phyloP scores from a whole-genome alignment of 768 basidiomycete genomes.

The Xerocomus potaroensis region DNA sequence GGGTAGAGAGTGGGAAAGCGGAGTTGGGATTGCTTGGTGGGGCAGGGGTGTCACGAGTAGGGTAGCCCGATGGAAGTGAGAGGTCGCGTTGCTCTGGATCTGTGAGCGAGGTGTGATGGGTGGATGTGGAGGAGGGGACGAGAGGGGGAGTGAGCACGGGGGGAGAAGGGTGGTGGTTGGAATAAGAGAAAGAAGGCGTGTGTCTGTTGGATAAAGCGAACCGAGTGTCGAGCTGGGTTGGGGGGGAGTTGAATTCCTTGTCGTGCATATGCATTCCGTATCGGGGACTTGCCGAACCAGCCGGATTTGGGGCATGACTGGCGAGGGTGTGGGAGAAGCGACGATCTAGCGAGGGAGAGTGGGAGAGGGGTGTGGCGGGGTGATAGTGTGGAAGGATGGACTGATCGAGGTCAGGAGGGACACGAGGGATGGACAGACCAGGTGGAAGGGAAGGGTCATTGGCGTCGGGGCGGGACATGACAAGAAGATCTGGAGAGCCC shows the following conservation, averaged over 20 bases:
- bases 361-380: conserved; percentile 9
- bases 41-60: conserved; percentile 12
- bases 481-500: conserved; percentile 5
- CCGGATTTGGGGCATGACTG: conserved; percentile 14
- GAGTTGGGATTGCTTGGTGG: conserved; percentile 27
- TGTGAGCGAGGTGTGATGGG: conserved; percentile 15
- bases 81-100: conserved; percentile 22
- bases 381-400: conserved; percentile 11
- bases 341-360: conserved; percentile 22
- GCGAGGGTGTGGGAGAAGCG: conserved; percentile 14
- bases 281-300: conserved; percentile 31
- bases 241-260: conserved; percentile 32
- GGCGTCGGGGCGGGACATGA: conserved; percentile 44
- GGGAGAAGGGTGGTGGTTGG: conserved; percentile 44
- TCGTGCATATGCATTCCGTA: conserved; percentile 34
- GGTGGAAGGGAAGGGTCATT: conserved; percentile 38
- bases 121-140: conserved; percentile 11
- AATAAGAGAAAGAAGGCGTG: conserved; percentile 33
- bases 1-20: conserved; percentile 49
- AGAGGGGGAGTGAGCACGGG: conserved; percentile 27
- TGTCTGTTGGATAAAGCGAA: conserved; percentile 33
- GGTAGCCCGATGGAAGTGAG: conserved; percentile 11
- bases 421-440: conserved; percentile 28
- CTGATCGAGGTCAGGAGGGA: conserved; percentile 31
- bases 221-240: conserved; percentile 29